phyloP scores from a whole-genome alignment of 768 basidiomycete genomes.

The Rhizopogon rudus region DNA sequence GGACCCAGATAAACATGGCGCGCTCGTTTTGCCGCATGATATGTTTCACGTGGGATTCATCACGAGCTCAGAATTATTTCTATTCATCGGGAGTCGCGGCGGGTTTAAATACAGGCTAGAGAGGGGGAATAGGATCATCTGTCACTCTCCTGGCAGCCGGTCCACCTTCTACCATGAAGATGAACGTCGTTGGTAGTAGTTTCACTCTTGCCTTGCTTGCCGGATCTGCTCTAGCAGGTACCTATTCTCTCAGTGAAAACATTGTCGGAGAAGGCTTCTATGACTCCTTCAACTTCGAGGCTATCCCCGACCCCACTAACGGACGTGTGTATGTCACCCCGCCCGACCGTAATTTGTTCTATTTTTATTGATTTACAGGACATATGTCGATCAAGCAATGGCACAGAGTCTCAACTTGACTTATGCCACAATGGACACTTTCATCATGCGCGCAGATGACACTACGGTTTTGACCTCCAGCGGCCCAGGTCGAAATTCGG shows the following conservation, averaged over 20 bases:
- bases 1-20: background rate
- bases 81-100: background rate
- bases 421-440: conserved; percentile 19
- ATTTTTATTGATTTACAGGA: conserved; percentile 13
- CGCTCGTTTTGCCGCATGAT: conserved; percentile 4
- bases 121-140: background rate
- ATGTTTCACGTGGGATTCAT: background rate
- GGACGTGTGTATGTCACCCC: conserved; percentile 29
- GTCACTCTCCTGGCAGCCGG: background rate
- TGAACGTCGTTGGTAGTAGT: background rate
- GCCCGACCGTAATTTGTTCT: background rate
- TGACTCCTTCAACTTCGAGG: conserved; percentile 26
- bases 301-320: conserved; percentile 30
- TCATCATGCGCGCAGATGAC: conserved; percentile 34
- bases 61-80: conserved; percentile 1
- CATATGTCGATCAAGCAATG: conserved; percentile 27
- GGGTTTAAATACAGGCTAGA: conserved; percentile 12
- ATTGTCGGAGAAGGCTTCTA: conserved; percentile 28
- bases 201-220: conserved; percentile 12
- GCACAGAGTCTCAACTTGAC: conserved; percentile 25
- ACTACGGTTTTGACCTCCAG: conserved; percentile 22
- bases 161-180: conserved; percentile 12
- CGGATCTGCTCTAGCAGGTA: conserved; percentile 14
- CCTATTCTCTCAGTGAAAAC: conserved; percentile 21
- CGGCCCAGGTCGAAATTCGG: conserved; percentile 31